Evolutionary conservation across 345 rosid species (phyloP), one percentile per base, ranked within the genome.

Genomic region (Rhodomyrtus tomentosa): DNA sequence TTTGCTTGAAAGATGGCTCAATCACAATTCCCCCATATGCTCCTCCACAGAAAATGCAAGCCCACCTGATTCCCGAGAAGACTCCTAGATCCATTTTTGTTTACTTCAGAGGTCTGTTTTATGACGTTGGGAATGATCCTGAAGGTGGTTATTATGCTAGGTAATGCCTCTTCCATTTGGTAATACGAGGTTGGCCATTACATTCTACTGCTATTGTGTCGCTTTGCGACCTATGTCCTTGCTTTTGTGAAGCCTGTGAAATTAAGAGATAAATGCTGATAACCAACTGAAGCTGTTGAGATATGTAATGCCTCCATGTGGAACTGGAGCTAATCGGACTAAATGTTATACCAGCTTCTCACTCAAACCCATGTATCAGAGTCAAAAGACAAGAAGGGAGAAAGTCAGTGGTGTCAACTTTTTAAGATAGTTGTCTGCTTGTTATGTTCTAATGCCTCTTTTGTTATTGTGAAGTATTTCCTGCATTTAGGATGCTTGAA

Each of bases 131-230:
- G 86, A 98, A 96, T 86, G 99, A 98, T 88, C 99, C 99, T 20
- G 99, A 98, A 90, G 99, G 99, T 52, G 99, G 99, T 85, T 98
- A 98, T 83, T 96, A 98, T 86, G 99, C 99, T 59, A 97, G 99
- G 99, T 97, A 91, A 49, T 81, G 72, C 79, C 79, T 18, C 36
- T 54, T 73, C 72, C 74, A 83, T 49, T 16, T 55, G 45, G 79
- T 68, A 68, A 68, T 68, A 36, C 21, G 24, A 36, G 25, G 79
- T 24, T 68, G 20, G 79, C 36, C 45, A 36, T 68, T 68, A 45
- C 79, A 68, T 36, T 25, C 45, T 20, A 36, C 79, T 36, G 79
- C 79, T 36, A 18, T 68, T 68, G 79, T 18, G 21, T 68, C 79
- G 20, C 79, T 68, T 68, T 4, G 45, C 45, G 4, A 68, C 45